These are phyloP conservation scores for Candida glucosophila DNA, from an alignment of 1,139 yeast genomes.

Conservation along the genomic window DNA sequence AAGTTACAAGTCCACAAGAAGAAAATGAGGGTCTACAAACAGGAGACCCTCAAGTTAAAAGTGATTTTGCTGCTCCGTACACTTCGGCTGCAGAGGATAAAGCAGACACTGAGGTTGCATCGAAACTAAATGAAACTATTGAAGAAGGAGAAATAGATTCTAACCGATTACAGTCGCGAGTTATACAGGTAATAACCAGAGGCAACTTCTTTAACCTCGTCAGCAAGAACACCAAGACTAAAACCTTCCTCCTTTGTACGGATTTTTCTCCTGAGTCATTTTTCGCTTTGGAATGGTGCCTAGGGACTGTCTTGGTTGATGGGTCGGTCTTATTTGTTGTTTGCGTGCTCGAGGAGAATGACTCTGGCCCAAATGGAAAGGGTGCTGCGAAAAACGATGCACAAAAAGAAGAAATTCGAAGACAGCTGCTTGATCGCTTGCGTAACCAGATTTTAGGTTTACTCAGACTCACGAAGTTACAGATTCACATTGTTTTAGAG, in stretches of 20 bases:
- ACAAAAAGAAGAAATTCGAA: slow-evolving; percentile 41
- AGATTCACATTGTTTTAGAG: slow-evolving; percentile 68
- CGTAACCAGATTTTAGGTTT: slow-evolving; percentile 52
- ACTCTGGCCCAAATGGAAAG: slow-evolving; percentile 35
- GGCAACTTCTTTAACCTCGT: slow-evolving; percentile 57
- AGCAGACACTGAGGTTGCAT: slow-evolving; percentile 58
- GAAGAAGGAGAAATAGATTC: slow-evolving; percentile 56
- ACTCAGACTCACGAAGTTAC: slow-evolving; percentile 62
- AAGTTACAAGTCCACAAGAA: no score
- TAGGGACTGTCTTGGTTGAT: slow-evolving; percentile 79
- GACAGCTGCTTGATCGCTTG: slow-evolving; percentile 52
- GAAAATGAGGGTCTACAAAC: no score
- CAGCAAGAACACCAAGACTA: slow-evolving; percentile 45
- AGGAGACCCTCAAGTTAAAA: no score
- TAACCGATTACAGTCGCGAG: slow-evolving; percentile 45
- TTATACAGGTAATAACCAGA: slow-evolving; percentile 61
- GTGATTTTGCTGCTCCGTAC: slow-evolving; percentile 52
- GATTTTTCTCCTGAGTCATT: slow-evolving; percentile 81
- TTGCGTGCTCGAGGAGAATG: slow-evolving; percentile 69
- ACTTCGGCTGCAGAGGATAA: slow-evolving; percentile 67
- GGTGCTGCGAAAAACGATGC: slow-evolving; percentile 33
- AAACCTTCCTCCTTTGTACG: slow-evolving; percentile 67
- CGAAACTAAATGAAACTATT: slow-evolving; percentile 48
- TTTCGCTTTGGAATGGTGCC: slow-evolving; percentile 83
- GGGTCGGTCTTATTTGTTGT: slow-evolving; percentile 77